A percentile compares a stretch with the other conserved stretches of the same genome.
Evolutionary conservation across 2,329 filamentous ascomycete species (phyloP).

Genomic region (Xylariaceae sp.): DNA sequence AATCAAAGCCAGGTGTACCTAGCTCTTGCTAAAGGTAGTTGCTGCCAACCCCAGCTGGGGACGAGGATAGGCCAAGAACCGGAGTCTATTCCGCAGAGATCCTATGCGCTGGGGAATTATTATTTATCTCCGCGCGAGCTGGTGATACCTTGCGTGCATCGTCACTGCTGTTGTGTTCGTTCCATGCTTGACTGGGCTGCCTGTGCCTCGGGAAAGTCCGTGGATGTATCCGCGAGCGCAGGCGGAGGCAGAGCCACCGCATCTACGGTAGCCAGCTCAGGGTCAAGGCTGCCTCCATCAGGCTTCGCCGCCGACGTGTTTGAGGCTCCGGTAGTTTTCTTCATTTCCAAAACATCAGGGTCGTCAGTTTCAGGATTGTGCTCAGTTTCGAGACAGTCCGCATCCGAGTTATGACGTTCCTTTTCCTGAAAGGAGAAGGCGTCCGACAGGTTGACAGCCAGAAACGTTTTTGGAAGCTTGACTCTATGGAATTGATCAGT

Average conservation of each 20-base stretch:
- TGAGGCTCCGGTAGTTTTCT: conserved; percentile 14
- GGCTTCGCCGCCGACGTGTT: conserved; percentile 10
- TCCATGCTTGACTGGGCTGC: too few species aligned
- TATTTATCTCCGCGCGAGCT: too few species aligned
- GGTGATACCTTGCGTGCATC: too few species aligned
- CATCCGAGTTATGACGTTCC: conserved; percentile 47
- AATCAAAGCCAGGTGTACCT: too few species aligned
- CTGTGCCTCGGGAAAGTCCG: too few species aligned
- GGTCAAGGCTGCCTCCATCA: conserved; percentile 13
- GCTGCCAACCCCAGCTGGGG: too few species aligned
- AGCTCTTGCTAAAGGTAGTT: too few species aligned
- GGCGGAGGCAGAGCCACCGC: conserved; percentile 20
- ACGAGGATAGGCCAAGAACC: too few species aligned
- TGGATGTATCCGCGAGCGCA: conserved; percentile 1
- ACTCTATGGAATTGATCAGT: conserved; percentile 39
- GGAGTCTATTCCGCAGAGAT: too few species aligned
- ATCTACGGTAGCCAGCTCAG: conserved; percentile 2
- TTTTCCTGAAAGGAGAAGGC: conserved; percentile 56
- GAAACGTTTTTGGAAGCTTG: conserved; percentile 62
- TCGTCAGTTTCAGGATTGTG: conserved; percentile 14
- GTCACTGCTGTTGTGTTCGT: too few species aligned
- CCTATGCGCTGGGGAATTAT: too few species aligned
- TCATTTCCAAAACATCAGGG: conserved; percentile 21
- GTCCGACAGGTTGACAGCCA: conserved; percentile 61
- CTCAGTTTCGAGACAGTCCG: conserved; percentile 46